A percentile compares a stretch with the other conserved stretches of the same genome.
phyloP scores from a whole-genome alignment of 148 eudicot genomes.

The Rheum nobile region DNA sequence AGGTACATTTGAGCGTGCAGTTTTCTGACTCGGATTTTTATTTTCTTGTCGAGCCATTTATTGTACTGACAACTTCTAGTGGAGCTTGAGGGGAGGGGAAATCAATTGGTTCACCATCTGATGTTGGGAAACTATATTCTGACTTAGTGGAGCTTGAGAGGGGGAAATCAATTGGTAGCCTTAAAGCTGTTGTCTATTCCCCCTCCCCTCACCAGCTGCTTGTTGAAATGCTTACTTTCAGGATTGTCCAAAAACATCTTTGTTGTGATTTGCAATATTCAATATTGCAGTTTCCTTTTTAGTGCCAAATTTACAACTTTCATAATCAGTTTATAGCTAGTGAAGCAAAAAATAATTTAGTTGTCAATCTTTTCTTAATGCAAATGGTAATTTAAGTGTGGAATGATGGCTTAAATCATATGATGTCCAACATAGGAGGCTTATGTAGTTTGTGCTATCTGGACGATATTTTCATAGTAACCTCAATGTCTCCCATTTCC shows the following conservation, averaged over 20 bases:
- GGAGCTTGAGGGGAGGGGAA: not conserved
- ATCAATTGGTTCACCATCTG: not conserved
- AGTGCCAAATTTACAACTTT: not conserved
- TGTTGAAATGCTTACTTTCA: not conserved
- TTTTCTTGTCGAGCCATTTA: not conserved
- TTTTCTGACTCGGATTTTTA: not conserved
- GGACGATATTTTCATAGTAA: too few species aligned
- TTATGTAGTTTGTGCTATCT: too few species aligned
- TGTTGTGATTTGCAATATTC: not conserved
- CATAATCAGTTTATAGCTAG: constrained; percentile 1
- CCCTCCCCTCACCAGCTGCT: not conserved
- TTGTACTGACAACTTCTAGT: not conserved
- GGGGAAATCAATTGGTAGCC: too few species aligned
- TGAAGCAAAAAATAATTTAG: not conserved
- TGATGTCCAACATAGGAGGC: not conserved
- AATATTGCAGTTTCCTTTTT: not conserved
- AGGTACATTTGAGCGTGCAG: constrained; percentile 41
- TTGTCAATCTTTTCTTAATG: not conserved
- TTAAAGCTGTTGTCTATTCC: not conserved
- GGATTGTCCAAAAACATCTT: not conserved
- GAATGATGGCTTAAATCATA: not conserved
- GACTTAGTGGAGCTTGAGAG: too few species aligned
- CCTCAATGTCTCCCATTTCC: too few species aligned
- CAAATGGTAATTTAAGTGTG: not conserved
- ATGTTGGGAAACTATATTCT: not conserved